These are phyloP conservation scores for Samsoniella hepiali DNA, from an alignment of 2,329 filamentous ascomycete species.

Conservation along the genomic window DNA sequence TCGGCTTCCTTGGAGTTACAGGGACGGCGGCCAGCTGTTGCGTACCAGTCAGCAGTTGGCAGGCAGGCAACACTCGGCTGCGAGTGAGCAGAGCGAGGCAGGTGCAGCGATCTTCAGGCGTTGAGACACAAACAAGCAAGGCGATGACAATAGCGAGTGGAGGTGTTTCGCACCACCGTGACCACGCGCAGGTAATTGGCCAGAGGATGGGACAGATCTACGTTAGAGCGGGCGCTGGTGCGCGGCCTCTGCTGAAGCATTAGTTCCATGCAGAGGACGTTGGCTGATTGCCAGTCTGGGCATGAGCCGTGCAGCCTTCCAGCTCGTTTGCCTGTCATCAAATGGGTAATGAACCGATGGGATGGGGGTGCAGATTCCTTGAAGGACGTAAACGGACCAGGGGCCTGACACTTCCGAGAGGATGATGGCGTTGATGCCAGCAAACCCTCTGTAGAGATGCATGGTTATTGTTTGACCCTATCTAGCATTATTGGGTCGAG, in stretches of 20 bases:
- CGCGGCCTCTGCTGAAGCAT: not conserved
- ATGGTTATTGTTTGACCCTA: no score
- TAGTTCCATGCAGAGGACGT: conserved; percentile 2
- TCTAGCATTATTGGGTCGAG: no score
- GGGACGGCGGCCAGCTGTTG: not conserved
- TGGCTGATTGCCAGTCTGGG: conserved; percentile 7
- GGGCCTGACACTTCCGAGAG: no score
- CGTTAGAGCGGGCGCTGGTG: not conserved
- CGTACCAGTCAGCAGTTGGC: not conserved
- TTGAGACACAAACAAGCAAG: not conserved
- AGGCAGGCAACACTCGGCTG: not conserved
- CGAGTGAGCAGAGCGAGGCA: not conserved
- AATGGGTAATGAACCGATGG: no score
- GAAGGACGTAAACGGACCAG: no score
- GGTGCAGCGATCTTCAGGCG: not conserved
- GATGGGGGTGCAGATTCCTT: no score
- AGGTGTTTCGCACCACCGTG: not conserved
- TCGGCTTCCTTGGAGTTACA: not conserved
- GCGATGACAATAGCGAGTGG: not conserved
- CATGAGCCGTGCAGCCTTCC: no score
- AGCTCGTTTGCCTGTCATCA: no score
- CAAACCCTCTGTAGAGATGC: no score
- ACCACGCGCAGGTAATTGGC: not conserved
- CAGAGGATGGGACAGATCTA: not conserved
- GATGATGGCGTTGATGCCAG: no score